phyloP scores from a whole-genome alignment of 1,139 yeast genomes.

The Saccharomyces hybrid region DNA sequence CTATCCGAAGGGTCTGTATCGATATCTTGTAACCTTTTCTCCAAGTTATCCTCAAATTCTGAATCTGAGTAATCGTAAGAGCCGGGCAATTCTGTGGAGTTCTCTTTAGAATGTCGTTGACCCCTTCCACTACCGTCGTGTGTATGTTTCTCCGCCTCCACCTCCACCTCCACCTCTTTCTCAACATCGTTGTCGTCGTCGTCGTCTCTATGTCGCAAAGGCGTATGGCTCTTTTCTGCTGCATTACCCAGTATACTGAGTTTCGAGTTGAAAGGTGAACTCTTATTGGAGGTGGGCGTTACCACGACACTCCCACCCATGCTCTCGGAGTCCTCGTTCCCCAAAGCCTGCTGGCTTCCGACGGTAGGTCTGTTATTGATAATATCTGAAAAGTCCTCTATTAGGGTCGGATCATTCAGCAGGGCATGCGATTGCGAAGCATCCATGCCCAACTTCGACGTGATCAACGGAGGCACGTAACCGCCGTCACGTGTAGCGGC shows the following conservation, averaged over 20 bases:
- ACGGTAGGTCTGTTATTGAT: constrained; percentile 15
- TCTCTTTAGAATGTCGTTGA: neutral
- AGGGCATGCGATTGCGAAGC: constrained; percentile 6
- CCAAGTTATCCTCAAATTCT: constrained; percentile 31
- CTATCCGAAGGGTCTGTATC: constrained; percentile 6
- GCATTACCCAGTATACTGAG: constrained; percentile 1
- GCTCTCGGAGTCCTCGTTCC: constrained; percentile 22
- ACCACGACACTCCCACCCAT: constrained; percentile 30
- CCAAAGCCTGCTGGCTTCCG: constrained; percentile 2
- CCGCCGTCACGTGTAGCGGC: constrained; percentile 1
- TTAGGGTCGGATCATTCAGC: constrained; percentile 28
- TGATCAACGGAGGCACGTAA: neutral
- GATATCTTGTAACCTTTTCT: constrained; percentile 24
- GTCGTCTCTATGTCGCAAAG: neutral
- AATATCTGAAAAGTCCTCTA: constrained; percentile 28
- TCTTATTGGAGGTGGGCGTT: constrained; percentile 10
- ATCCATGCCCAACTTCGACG: neutral
- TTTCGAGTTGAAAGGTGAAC: neutral
- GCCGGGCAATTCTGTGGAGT: constrained; percentile 9
- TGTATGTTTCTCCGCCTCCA: neutral
- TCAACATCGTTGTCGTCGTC: neutral
- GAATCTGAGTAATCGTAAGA: constrained; percentile 31
- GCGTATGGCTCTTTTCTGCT: neutral
- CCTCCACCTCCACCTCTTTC: neutral
- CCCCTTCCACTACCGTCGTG: neutral